Base-by-base conservation (phyloP, 2,329 filamentous ascomycete genomes). In the Aureobasidium melanogenum region DNA sequence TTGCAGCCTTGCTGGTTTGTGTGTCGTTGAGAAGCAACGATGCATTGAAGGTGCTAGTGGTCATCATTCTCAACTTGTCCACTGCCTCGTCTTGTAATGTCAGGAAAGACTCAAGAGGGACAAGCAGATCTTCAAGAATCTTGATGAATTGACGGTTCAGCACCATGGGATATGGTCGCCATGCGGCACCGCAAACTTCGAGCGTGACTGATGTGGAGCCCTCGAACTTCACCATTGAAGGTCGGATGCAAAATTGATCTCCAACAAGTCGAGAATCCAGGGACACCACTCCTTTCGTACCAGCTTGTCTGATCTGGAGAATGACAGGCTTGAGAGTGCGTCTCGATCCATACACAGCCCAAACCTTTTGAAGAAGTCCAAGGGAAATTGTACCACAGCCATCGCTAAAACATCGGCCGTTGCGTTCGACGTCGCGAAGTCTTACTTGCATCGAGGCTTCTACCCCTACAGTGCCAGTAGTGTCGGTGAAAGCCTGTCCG, bases 61-160 rank as follows among this genome's bases (percentile, higher is more conserved):
- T 86, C 50, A 88, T 83, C 12, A 73, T 72, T 3, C 84, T 80
- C 5, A 95, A 75, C 14, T 80, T 75, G 0, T 79, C 65, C 3
- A 94, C 74, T 30, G 86, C 86, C n/a, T 76, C 74, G 0, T 77
- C 75, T 70, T 94, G 90, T 1, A 89, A 73, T 0, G 77, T 68
- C 12, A 87, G 69, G 65, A 96, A 93, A 70, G 82, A 87, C 0
- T 73, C 61, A 1, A 75, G 68, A 0, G 77, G 69, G 0, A 88
- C 84, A 0, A 81, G 80, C 71, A 93, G 84, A 65, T 95, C 91
- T 68, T 96, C 91, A 0, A 96, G 72, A 5, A 95, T 91, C 70
- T 95, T 95, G 74, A 95, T 91, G 63, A 92, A 79, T 65, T 89
- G 89, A 0, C 88, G 84, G 68, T 95, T 95, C 1, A 95, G 79